A percentile compares a stretch with the other conserved stretches of the same genome.
Conservation (phyloP, 2,329 filamentous ascomycete genomes). For the Amauroascus verrucosus region DNA sequence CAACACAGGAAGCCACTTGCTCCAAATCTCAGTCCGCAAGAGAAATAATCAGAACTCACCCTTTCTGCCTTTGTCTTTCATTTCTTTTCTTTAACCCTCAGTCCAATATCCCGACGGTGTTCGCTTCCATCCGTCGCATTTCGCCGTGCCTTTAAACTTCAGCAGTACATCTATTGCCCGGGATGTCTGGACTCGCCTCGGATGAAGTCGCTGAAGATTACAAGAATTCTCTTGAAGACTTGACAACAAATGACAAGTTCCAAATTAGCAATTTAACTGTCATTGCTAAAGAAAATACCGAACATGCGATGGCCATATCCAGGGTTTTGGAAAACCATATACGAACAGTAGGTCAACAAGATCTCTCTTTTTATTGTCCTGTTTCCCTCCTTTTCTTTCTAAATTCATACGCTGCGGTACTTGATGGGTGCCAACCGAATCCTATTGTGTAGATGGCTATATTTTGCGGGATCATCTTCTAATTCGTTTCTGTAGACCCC, state of each 20-base stretch:
- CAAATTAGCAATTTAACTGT: slow-evolving; percentile 96
- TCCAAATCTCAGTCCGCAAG: slow-evolving; percentile 3
- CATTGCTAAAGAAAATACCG: slow-evolving; percentile 94
- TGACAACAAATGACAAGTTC: slow-evolving; percentile 80
- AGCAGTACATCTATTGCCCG: slow-evolving; percentile 28
- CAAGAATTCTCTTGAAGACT: slow-evolving; percentile 80
- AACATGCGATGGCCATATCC: slow-evolving; percentile 87
- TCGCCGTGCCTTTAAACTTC: not conserved
- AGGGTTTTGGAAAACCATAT: slow-evolving; percentile 87
- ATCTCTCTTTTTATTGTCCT: slow-evolving; percentile 5
- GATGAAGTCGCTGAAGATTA: slow-evolving; percentile 94
- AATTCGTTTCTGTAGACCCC: slow-evolving; percentile 54
- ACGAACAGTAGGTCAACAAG: slow-evolving; percentile 66
- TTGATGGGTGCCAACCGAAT: not conserved
- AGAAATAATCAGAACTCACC: slow-evolving; percentile 7
- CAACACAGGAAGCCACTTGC: slow-evolving; percentile 10
- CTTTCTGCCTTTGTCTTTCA: slow-evolving; percentile 9
- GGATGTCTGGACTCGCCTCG: slow-evolving; percentile 54
- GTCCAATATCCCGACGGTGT: slow-evolving; percentile 2
- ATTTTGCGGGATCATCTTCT: slow-evolving; percentile 18
- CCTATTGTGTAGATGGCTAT: slow-evolving; percentile 7
- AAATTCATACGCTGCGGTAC: slow-evolving; percentile 18
- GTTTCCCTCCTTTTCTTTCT: not conserved
- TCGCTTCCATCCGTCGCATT: slow-evolving; percentile 2
- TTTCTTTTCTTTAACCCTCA: not conserved